Conservation (phyloP, 306 rosid genomes). For the Prosopis cineraria region DNA sequence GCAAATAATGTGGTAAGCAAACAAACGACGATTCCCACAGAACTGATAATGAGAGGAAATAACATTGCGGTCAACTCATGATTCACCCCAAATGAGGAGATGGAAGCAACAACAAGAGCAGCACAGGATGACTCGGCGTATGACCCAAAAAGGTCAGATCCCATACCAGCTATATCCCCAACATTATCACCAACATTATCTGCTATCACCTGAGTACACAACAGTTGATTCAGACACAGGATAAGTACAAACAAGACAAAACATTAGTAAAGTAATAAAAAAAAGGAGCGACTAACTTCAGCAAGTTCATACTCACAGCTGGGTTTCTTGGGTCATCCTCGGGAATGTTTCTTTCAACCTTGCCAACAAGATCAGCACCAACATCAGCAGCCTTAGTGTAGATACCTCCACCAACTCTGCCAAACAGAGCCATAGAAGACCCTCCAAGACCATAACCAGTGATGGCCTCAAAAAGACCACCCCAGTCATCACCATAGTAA, state of each 20-base stretch:
- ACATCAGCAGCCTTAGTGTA: slow-evolving; percentile 99
- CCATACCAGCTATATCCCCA: slow-evolving; percentile 99
- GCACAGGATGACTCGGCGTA: slow-evolving; percentile 99
- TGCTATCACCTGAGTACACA: slow-evolving; percentile 78
- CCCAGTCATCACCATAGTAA: slow-evolving; percentile 96
- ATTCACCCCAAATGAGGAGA: slow-evolving; percentile 90
- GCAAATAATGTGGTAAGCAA: slow-evolving; percentile 91
- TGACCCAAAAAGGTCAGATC: slow-evolving; percentile 97
- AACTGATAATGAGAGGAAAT: slow-evolving; percentile 84
- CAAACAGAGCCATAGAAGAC: slow-evolving; percentile 97
- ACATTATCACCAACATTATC: slow-evolving; percentile 98
- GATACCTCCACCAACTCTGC: slow-evolving; percentile 99
- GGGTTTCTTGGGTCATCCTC: slow-evolving; percentile 99
- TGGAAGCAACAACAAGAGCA: slow-evolving; percentile 97
- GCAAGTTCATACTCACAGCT: slow-evolving; percentile 61
- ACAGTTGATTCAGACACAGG: neutral
- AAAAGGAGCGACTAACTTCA: neutral
- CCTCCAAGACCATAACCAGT: slow-evolving; percentile 99
- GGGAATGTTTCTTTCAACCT: slow-evolving; percentile 90
- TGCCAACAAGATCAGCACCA: slow-evolving; percentile 98
- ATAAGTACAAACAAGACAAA: neutral
- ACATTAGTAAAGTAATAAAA: neutral
- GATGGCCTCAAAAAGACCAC: slow-evolving; percentile 94
- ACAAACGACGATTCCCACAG: slow-evolving; percentile 85
- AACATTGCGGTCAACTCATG: slow-evolving; percentile 88